Conservation (phyloP, 768 basidiomycete species). For the Hygrophorus russula region DNA sequence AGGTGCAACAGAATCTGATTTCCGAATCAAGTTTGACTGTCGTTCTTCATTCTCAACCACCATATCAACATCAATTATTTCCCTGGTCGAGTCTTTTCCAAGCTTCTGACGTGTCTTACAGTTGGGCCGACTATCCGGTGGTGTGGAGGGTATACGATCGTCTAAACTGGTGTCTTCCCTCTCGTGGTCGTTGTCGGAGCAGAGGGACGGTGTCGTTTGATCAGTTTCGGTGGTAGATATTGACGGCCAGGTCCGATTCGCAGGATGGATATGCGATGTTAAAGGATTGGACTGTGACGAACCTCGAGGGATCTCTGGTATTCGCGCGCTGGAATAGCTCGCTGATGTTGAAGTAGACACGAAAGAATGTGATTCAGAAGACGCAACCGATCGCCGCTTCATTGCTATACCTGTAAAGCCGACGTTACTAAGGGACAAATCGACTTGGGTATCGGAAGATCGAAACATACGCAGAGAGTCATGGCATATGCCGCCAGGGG, state of each 20-base stretch:
- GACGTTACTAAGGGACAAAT: neutral
- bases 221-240: slow-evolving; percentile 21
- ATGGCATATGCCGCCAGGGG: slow-evolving; percentile 22
- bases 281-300: slow-evolving; percentile 13
- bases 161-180: slow-evolving; percentile 36
- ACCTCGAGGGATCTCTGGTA: slow-evolving; percentile 7
- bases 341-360: slow-evolving; percentile 10
- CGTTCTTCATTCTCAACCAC: slow-evolving; percentile 19
- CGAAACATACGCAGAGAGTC: slow-evolving; percentile 22
- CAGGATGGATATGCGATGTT: slow-evolving; percentile 8
- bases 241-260: slow-evolving; percentile 12
- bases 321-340: slow-evolving; percentile 6
- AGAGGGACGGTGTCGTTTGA: slow-evolving; percentile 54
- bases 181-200: slow-evolving; percentile 55
- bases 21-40: slow-evolving; percentile 3
- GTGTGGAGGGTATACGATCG: slow-evolving; percentile 42
- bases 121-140: slow-evolving; percentile 19
- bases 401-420: slow-evolving; percentile 14
- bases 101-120: neutral
- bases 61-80: slow-evolving; percentile 7
- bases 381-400: slow-evolving; percentile 26
- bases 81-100: neutral
- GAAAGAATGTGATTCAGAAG: slow-evolving; percentile 17
- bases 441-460: neutral
- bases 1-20: slow-evolving; percentile 12